Conservation (phyloP, 306 rosid genomes). For the Geum urbanum region DNA sequence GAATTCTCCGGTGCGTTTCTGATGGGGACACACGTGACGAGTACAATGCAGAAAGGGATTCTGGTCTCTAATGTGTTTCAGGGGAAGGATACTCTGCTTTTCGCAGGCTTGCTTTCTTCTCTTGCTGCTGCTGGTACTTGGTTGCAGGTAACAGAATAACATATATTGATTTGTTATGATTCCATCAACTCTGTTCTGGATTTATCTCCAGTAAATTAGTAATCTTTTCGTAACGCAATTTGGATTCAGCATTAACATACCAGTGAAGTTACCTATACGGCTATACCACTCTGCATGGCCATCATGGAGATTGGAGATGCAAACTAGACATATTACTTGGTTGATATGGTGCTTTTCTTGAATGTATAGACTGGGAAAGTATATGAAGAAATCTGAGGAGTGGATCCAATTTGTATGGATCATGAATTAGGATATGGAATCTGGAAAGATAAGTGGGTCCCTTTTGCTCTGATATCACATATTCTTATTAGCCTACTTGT, state of each 20-base stretch:
- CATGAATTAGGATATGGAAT: slow-evolving; percentile 1
- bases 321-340: neutral
- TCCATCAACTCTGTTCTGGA: neutral
- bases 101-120: slow-evolving; percentile 85
- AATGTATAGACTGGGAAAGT: neutral
- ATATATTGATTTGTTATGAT: neutral
- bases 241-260: neutral
- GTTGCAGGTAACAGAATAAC: slow-evolving; percentile 64
- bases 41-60: slow-evolving; percentile 95
- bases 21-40: slow-evolving; percentile 90
- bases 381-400: neutral
- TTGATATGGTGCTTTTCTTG: neutral
- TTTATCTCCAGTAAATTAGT: neutral
- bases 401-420: neutral
- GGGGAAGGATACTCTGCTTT: slow-evolving; percentile 64
- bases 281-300: neutral
- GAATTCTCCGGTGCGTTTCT: slow-evolving; percentile 83
- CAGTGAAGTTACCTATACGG: neutral
- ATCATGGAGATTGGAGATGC: neutral
- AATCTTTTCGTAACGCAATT: neutral
- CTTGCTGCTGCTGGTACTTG: slow-evolving; percentile 99
- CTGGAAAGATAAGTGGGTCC: slow-evolving; percentile 7
- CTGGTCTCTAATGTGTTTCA: slow-evolving; percentile 71
- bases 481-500: slow-evolving; percentile 1
- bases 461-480: neutral